phyloP scores from a whole-genome alignment of 2,329 filamentous ascomycete species.

The Paracorniculantispora psalliotae region DNA sequence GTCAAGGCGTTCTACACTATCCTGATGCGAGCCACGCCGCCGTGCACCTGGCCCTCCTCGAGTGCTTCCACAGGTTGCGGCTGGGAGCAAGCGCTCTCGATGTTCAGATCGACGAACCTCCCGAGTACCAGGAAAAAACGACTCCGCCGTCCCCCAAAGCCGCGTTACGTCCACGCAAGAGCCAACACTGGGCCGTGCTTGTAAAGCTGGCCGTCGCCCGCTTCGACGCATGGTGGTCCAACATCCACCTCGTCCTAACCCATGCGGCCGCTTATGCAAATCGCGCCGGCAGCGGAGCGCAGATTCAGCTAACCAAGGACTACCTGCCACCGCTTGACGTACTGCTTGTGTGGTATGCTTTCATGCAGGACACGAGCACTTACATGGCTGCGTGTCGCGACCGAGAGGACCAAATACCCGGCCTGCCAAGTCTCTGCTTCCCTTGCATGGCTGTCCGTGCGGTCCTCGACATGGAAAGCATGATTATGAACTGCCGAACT shows the following conservation, averaged over 20 bases:
- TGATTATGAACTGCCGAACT: not conserved
- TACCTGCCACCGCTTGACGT: not conserved
- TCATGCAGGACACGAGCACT: not conserved
- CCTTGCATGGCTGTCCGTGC: not conserved
- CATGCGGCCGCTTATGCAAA: not conserved
- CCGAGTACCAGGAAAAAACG: not conserved
- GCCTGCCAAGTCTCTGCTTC: not conserved
- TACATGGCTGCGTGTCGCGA: not conserved
- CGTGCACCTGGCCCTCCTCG: not conserved
- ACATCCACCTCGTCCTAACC: slow-evolving; percentile 1
- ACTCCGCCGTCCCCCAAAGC: not conserved
- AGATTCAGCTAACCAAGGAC: not conserved
- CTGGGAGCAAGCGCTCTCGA: not conserved
- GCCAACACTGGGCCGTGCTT: not conserved
- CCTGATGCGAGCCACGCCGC: not conserved
- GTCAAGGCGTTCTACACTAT: not conserved
- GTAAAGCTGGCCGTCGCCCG: not conserved
- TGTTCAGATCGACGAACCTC: not conserved
- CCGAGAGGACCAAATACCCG: not conserved
- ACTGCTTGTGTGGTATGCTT: not conserved
- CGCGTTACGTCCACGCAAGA: not conserved
- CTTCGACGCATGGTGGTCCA: slow-evolving; percentile 1
- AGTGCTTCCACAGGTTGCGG: not conserved
- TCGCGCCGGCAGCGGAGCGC: not conserved
- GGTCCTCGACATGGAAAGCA: not conserved